Evolutionary conservation across 768 basidiomycete species (phyloP).

Genomic region (Hericium alpestre): DNA sequence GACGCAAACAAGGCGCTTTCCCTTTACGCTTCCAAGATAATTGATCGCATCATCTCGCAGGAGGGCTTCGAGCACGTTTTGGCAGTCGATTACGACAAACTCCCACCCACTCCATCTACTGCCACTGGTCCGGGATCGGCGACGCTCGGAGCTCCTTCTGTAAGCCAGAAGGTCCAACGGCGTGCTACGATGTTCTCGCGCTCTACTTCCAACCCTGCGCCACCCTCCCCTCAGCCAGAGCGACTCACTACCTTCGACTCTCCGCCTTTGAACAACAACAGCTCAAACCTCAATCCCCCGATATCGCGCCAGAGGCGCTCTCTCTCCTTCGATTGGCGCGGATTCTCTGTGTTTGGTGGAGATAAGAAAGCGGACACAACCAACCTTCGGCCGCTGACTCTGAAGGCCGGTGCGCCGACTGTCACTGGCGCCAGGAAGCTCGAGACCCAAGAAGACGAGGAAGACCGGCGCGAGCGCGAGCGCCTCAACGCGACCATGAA

Average conservation of each 20-base stretch:
- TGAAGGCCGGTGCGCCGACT: constrained; percentile 53
- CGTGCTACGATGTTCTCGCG: constrained; percentile 32
- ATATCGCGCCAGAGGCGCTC: constrained; percentile 50
- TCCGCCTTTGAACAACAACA: constrained; percentile 8
- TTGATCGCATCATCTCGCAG: constrained; percentile 91
- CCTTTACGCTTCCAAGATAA: constrained; percentile 93
- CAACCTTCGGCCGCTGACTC: constrained; percentile 59
- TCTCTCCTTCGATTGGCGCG: constrained; percentile 77
- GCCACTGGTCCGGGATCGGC: constrained; percentile 26
- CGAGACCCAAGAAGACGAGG: constrained; percentile 86
- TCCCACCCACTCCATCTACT: constrained; percentile 38
- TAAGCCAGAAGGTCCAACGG: constrained; percentile 54
- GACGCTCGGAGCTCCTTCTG: constrained; percentile 17
- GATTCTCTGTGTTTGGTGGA: constrained; percentile 58
- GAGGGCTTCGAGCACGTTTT: constrained; percentile 97
- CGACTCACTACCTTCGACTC: constrained; percentile 25
- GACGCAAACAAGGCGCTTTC: constrained; percentile 95
- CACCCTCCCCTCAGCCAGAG: constrained; percentile 24
- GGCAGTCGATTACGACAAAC: constrained; percentile 79
- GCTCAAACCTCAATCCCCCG: constrained; percentile 14
- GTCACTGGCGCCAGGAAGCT: constrained; percentile 65
- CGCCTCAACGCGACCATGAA: constrained; percentile 87
- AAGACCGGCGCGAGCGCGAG: constrained; percentile 80
- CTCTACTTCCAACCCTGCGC: constrained; percentile 17
- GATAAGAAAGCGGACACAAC: constrained; percentile 47